Evolutionary conservation across 345 rosid genomes (phyloP).

Genomic region (Cardamine chenopodiifolia): DNA sequence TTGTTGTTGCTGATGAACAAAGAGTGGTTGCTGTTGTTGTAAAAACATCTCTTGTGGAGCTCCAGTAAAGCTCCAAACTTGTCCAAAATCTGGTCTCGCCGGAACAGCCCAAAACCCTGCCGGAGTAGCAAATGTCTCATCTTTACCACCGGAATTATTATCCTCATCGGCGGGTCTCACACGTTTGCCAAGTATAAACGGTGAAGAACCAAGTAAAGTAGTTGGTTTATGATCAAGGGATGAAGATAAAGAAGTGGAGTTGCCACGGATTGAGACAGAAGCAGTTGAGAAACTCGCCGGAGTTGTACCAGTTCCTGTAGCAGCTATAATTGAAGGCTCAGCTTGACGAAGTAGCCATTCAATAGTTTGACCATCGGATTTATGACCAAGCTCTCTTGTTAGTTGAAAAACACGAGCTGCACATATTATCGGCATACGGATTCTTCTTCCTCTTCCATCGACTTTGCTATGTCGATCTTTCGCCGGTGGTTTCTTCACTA

Average conservation of each 20-base stretch:
- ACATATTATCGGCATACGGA: conserved; percentile 99
- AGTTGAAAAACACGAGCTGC: conserved; percentile 99
- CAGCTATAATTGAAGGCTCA: conserved; percentile 97
- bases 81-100: conserved; percentile 72
- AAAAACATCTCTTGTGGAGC: conserved; percentile 67
- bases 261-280: conserved; percentile 67
- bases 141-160: conserved; percentile 32
- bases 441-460: conserved; percentile 93
- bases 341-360: conserved; percentile 99
- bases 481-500: conserved; percentile 84
- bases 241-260: conserved; percentile 51
- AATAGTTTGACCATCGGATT: conserved; percentile 97
- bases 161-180: conserved; percentile 65
- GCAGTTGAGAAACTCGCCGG: conserved; percentile 90
- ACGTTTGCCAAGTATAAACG: conserved; percentile 91
- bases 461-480: conserved; percentile 99
- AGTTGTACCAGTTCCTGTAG: conserved; percentile 95
- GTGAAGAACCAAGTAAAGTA: conserved; percentile 55
- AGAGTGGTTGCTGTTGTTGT: conserved; percentile 51
- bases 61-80: conserved; percentile 74
- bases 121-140: conserved; percentile 44
- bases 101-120: conserved; percentile 96
- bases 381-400: conserved; percentile 96
- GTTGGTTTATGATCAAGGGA: conserved; percentile 68
- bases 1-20: conserved; percentile 74